A percentile compares a stretch with the other conserved stretches of the same genome.
phyloP scores from a whole-genome alignment of 495 filamentous ascomycete genomes.

The Tuber magnatum region DNA sequence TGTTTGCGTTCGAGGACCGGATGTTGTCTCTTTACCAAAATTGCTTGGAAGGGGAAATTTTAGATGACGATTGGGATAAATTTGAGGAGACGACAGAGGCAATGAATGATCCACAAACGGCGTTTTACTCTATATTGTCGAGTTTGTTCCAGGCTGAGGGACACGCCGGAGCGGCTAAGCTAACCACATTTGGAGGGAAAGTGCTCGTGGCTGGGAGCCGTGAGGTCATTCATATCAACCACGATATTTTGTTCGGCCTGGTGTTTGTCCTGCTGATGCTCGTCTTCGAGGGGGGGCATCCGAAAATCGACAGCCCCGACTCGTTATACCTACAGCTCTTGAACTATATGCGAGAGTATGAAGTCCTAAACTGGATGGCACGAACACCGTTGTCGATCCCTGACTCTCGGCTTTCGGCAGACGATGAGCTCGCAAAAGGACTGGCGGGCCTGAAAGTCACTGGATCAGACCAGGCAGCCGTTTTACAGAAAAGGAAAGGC shows the following conservation, averaged over 20 bases:
- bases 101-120: slow-evolving; percentile 29
- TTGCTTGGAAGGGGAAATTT: slow-evolving; percentile 33
- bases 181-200: slow-evolving; percentile 66
- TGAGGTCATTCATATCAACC: slow-evolving; percentile 64
- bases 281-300: slow-evolving; percentile 19
- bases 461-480: slow-evolving; percentile 24
- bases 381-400: slow-evolving; percentile 47
- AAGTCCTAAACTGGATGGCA: slow-evolving; percentile 74
- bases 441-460: slow-evolving; percentile 30
- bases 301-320: slow-evolving; percentile 48
- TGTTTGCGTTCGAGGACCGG: slow-evolving; percentile 32
- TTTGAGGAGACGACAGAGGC: slow-evolving; percentile 32
- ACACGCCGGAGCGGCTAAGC: slow-evolving; percentile 25
- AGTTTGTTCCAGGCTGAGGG: slow-evolving; percentile 32
- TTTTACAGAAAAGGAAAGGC: slow-evolving; percentile 19
- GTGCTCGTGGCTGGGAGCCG: slow-evolving; percentile 66
- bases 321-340: slow-evolving; percentile 62
- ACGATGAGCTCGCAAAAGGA: slow-evolving; percentile 33
- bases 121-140: slow-evolving; percentile 27
- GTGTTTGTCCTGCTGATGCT: slow-evolving; percentile 70
- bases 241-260: slow-evolving; percentile 68
- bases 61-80: slow-evolving; percentile 31
- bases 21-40: slow-evolving; percentile 37
- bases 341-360: slow-evolving; percentile 60
- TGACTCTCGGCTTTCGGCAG: slow-evolving; percentile 21